phyloP scores from a whole-genome alignment of 2,329 filamentous ascomycete species.

The Aspergillus aculeatinus region DNA sequence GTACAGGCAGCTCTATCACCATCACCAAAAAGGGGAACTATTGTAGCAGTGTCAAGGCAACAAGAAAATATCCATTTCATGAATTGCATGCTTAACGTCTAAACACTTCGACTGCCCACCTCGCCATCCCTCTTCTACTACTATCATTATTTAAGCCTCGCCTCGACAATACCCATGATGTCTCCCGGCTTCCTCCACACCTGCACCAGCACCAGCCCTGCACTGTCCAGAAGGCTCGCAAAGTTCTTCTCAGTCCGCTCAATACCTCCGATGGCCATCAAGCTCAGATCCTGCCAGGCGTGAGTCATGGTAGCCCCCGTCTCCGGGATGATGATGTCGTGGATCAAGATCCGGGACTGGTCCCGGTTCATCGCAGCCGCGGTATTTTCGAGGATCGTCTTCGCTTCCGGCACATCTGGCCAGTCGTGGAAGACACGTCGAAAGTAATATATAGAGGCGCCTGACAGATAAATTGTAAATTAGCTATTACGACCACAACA shows the following conservation, averaged over 20 bases:
- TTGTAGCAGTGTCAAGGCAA: too few species aligned
- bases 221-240: slow-evolving; percentile 22
- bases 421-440: slow-evolving; percentile 34
- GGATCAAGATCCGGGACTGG: slow-evolving; percentile 24
- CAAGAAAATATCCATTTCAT: too few species aligned
- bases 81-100: too few species aligned
- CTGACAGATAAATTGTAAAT: slow-evolving; percentile 5
- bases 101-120: too few species aligned
- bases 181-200: slow-evolving; percentile 21
- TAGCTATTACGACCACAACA: too few species aligned
- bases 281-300: slow-evolving; percentile 25
- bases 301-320: slow-evolving; percentile 15
- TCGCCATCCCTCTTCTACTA: too few species aligned
- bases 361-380: slow-evolving; percentile 22
- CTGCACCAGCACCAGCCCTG: slow-evolving; percentile 24
- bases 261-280: slow-evolving; percentile 28
- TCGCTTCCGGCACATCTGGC: slow-evolving; percentile 12
- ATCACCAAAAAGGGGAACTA: too few species aligned
- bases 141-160: slow-evolving; percentile 17
- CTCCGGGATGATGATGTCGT: slow-evolving; percentile 29
- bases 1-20: too few species aligned
- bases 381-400: slow-evolving; percentile 23
- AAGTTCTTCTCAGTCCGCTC: slow-evolving; percentile 29
- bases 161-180: slow-evolving; percentile 24
- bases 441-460: slow-evolving; percentile 32